Base-by-base conservation (phyloP, 805 yeast species). In the Kodamaea fukazawae region DNA sequence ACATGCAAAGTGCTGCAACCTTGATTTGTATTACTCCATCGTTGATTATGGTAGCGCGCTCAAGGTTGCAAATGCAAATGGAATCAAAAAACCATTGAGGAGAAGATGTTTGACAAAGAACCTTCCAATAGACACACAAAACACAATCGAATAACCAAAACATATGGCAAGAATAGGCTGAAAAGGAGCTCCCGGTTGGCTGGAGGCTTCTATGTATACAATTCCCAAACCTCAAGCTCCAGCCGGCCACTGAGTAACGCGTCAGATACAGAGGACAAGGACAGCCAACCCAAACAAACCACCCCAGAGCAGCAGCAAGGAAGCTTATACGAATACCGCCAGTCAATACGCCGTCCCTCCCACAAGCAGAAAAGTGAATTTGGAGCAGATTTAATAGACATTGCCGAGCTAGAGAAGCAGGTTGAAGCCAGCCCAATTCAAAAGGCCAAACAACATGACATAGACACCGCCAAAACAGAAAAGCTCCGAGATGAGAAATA, bases 351-450 rank as follows among this genome's bases (percentile, higher is more conserved):
- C 15, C 25, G n/a, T n/a, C n/a, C n/a, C n/a, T n/a, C 23, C 23
- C 5, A 20, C 32, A 37, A 37, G 23, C 28, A 30, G 17, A 38
- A 16, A 4, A 32, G 28, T 7, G 37, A 29, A 17, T 38, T 38
- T 29, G 37, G 13, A 12, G 30, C 22, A 10, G 37, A 29, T n/a
- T 33, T 38, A 15, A 38, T 38, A 4, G 37, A 38, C 26, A 38
- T 38, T 7, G 27, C 28, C 3, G 37, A 34, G 13, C 22, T 38
- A 10, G 33, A 32, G 12, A 30, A 37, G 25, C 33, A 37, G 23
- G 31, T 36, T 11, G 14, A 9, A 27, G 28, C 26, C 16, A 29
- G 22, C 29, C 29, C 11, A 15, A 9, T 10, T 6, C 6, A 5
- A 12, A 13, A 10, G 30, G 15, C 30, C 30, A 27, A 7, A 6